phyloP scores from a whole-genome alignment of 805 yeast species.

The Saccharomyces paradoxus region DNA sequence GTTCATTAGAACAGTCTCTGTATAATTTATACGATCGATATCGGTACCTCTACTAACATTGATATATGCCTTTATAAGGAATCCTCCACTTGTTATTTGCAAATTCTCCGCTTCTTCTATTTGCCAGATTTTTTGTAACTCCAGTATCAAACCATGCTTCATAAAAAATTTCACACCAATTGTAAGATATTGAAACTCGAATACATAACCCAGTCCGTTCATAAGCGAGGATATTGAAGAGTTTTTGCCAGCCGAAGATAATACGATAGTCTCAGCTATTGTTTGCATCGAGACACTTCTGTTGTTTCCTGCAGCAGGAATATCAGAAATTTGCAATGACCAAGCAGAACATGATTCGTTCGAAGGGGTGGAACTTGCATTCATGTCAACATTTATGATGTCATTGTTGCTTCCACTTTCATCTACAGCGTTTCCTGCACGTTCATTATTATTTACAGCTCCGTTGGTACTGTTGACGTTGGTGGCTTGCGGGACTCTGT shows the following conservation, averaged over 20 bases:
- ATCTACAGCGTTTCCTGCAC: not conserved
- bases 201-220: constrained; percentile 62
- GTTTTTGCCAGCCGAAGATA: constrained; percentile 23
- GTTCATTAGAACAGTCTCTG: constrained; percentile 51
- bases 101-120: constrained; percentile 27
- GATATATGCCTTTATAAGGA: constrained; percentile 57
- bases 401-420: not conserved
- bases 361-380: not conserved
- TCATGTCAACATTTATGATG: constrained; percentile 1
- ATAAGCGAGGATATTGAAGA: constrained; percentile 35
- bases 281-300: constrained; percentile 58
- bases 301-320: constrained; percentile 64
- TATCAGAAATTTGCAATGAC: constrained; percentile 61
- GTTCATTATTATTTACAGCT: not conserved
- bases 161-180: constrained; percentile 25
- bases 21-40: constrained; percentile 58
- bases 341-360: constrained; percentile 29
- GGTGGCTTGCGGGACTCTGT: constrained; percentile 1
- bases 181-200: constrained; percentile 34
- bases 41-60: constrained; percentile 68
- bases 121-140: constrained; percentile 26
- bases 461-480: constrained; percentile 1
- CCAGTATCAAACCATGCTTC: constrained; percentile 25
- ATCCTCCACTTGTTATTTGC: constrained; percentile 47
- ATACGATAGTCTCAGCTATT: constrained; percentile 44